phyloP scores from a whole-genome alignment of 305 asterid species.

The Stenogyne calaminthoides region DNA sequence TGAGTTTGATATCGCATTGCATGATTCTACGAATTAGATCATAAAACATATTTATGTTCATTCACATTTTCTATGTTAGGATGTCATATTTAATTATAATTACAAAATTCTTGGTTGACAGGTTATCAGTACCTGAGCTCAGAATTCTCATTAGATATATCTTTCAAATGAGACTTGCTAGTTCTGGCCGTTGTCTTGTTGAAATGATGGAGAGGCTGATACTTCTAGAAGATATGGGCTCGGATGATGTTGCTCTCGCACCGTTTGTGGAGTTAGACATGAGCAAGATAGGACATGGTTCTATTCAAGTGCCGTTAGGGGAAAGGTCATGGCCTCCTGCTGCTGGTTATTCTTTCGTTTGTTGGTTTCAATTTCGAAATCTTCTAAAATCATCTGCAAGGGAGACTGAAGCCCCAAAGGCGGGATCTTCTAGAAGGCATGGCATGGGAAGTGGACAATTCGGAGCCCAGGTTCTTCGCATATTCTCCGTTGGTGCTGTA shows the following conservation, averaged over 20 bases:
- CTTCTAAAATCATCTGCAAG: conserved; percentile 64
- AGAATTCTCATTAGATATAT: conserved; percentile 85
- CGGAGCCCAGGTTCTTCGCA: conserved; percentile 65
- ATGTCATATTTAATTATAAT: not conserved
- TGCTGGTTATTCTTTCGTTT: conserved; percentile 97
- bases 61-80: not conserved
- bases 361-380: conserved; percentile 95
- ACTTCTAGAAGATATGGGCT: conserved; percentile 71
- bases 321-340: conserved; percentile 99
- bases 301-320: conserved; percentile 97
- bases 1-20: not conserved
- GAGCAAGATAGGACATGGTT: conserved; percentile 96
- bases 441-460: conserved; percentile 47
- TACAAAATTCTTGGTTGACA: conserved; percentile 44
- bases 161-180: conserved; percentile 71
- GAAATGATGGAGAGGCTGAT: conserved; percentile 95
- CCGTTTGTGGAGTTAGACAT: conserved; percentile 95
- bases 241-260: conserved; percentile 88
- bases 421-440: conserved; percentile 59
- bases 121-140: conserved; percentile 89
- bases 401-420: conserved; percentile 67
- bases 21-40: not conserved
- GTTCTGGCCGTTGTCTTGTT: conserved; percentile 77
- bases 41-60: not conserved
- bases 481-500: conserved; percentile 91